A percentile compares a stretch with the other conserved stretches of the same genome.
These are phyloP conservation scores for Tylopilus vinaceipallidus DNA, from an alignment of 768 basidiomycete species.

Conservation along the genomic window DNA sequence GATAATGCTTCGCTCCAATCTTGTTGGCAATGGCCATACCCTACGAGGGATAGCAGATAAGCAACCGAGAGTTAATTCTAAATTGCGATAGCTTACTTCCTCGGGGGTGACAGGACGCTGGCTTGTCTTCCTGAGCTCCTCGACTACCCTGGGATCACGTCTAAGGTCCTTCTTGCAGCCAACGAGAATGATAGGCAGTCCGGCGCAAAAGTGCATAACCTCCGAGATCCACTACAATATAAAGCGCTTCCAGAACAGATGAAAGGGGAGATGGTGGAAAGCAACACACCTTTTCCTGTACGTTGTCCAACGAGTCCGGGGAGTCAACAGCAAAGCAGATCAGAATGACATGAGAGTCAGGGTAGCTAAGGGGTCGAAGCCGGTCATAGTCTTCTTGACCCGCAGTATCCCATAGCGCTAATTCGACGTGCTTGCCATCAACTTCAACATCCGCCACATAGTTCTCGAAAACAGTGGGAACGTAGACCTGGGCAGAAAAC, in stretches of 20 bases:
- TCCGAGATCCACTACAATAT: constrained; percentile 90
- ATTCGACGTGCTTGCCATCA: constrained; percentile 96
- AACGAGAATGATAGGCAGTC: constrained; percentile 93
- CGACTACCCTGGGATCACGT: constrained; percentile 88
- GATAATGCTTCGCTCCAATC: constrained; percentile 95
- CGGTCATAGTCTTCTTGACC: constrained; percentile 99
- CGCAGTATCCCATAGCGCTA: constrained; percentile 99
- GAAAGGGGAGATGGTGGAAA: constrained; percentile 3
- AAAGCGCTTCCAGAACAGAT: constrained; percentile 6
- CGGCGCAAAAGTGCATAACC: constrained; percentile 96
- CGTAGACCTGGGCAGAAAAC: constrained; percentile 72
- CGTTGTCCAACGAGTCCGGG: constrained; percentile 98
- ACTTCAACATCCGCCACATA: constrained; percentile 99
- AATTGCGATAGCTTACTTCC: constrained; percentile 55
- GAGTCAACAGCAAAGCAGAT: constrained; percentile 99
- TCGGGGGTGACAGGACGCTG: constrained; percentile 94
- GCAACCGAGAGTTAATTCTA: not conserved
- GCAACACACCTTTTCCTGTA: constrained; percentile 91
- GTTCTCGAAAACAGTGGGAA: constrained; percentile 99
- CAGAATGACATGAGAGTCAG: constrained; percentile 99
- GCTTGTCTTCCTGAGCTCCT: constrained; percentile 90
- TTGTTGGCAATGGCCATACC: constrained; percentile 94
- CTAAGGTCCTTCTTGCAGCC: constrained; percentile 99
- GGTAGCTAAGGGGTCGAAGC: constrained; percentile 95
- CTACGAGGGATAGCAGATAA: constrained; percentile 40